A percentile compares a stretch with the other conserved stretches of the same genome.
Conservation (phyloP, 2,329 filamentous ascomycete genomes). For the Metarhizium anisopliae region DNA sequence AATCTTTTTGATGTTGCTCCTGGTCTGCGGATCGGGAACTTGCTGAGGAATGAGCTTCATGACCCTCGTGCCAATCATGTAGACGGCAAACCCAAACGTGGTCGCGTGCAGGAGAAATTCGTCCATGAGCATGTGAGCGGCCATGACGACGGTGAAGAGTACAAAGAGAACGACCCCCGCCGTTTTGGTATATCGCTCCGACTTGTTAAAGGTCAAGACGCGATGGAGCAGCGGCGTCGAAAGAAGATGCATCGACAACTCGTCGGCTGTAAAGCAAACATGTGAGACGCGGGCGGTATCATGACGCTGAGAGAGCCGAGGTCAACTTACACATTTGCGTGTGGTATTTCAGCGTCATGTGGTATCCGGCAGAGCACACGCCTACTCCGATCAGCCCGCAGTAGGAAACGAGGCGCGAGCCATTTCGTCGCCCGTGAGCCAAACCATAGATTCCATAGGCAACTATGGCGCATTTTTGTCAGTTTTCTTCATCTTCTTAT, state of each 20-base stretch:
- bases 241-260: constrained; percentile 31
- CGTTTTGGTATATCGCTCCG: constrained; percentile 13
- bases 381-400: constrained; percentile 27
- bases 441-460: constrained; percentile 29
- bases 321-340: constrained; percentile 24
- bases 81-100: constrained; percentile 24
- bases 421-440: constrained; percentile 10
- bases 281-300: not conserved
- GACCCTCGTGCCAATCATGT: constrained; percentile 22
- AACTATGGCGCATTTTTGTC: constrained; percentile 16
- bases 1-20: constrained; percentile 11
- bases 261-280: constrained; percentile 21
- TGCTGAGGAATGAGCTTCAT: constrained; percentile 22
- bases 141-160: constrained; percentile 25
- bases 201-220: constrained; percentile 26
- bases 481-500: not conserved
- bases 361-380: constrained; percentile 22
- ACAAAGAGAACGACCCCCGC: constrained; percentile 13
- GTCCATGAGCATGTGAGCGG: constrained; percentile 32
- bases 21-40: constrained; percentile 17
- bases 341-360: constrained; percentile 26
- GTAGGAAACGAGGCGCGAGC: constrained; percentile 25
- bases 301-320: not conserved
- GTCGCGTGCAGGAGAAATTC: constrained; percentile 31
- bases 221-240: constrained; percentile 31